Evolutionary conservation across 306 rosid species (phyloP), one percentile per base, ranked within the genome.

Genomic region (Lupinus albus): DNA sequence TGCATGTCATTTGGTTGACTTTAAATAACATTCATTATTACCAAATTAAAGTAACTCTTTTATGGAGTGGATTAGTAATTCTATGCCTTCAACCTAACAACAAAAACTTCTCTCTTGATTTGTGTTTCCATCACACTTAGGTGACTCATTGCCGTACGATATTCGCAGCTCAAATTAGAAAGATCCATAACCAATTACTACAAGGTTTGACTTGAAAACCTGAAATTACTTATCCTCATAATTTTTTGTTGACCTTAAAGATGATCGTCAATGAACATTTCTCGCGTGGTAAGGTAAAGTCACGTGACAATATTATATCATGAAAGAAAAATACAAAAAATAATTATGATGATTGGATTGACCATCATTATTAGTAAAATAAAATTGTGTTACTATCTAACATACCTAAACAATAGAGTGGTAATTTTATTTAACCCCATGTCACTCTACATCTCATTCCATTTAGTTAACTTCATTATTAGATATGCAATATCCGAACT

Each of bases 141-240:
- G 35, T 49, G 49, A 58, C 30, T 60, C 30, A 2, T 15, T 55
- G 36, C 50, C 67, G 51, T 64, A 54, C 20, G 66, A 28, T 30
- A 73, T 56, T 10, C 7, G 72, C 59, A 9, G 51, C 38, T 45
- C 60, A 16, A 64, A 55, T 67, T 50, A 7, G 17, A 75, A 67
- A 28, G 11, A 4, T 38, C 5, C 15, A 7, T 15, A 35, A 55
- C 48, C 76, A 63, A 53, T 20, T 44, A 70, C 44, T 9, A 28
- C 33, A 2, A 20, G 7, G 3, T 55, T 65, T 54, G 75, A 46
- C 72, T 64, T 14, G 41, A 35, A 28, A 57, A 45, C 54, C 38
- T 25, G 47, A 56, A 56, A 56, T 56, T 71, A 64, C 67, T 36
- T 28, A 12, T 11, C 50, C 18, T 41, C 42, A 49, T 63, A 20